These are phyloP conservation scores for Suhomyces bokatorum DNA, from an alignment of 1,139 yeast species.

Conservation along the genomic window DNA sequence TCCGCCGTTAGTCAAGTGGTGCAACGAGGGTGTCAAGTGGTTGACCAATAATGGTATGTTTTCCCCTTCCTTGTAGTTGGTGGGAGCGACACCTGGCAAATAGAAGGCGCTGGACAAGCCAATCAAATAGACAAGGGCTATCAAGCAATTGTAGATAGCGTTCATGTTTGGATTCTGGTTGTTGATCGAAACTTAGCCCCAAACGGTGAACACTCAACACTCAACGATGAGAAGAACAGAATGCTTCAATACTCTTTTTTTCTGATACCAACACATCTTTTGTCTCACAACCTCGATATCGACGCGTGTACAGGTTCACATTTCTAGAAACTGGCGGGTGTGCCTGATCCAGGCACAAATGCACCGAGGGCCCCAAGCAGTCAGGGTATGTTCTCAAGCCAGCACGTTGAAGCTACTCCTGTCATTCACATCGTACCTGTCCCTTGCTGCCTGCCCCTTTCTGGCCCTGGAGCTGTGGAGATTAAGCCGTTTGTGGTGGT, in stretches of 20 bases:
- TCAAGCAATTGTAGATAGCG: constrained; percentile 10
- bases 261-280: not conserved
- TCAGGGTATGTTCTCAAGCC: no score
- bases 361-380: no score
- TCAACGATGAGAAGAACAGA: constrained; percentile 1
- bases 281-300: not conserved
- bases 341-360: no score
- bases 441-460: no score
- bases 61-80: constrained; percentile 75
- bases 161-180: constrained; percentile 3
- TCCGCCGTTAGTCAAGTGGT: constrained; percentile 38
- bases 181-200: not conserved
- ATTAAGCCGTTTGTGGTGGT: constrained; percentile 28
- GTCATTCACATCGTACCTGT: no score
- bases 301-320: constrained; percentile 8
- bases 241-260: constrained; percentile 2
- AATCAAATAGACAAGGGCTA: constrained; percentile 21
- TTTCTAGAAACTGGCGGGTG: not conserved
- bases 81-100: constrained; percentile 94
- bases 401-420: no score
- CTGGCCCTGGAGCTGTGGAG: constrained; percentile 7
- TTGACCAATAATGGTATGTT: constrained; percentile 78
- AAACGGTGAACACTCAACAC: constrained; percentile 1
- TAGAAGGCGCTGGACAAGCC: constrained; percentile 60
- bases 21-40: constrained; percentile 80